Evolutionary conservation across 129 eudicot species (phyloP).

Genomic region (Chrysanthemum makinoi): DNA sequence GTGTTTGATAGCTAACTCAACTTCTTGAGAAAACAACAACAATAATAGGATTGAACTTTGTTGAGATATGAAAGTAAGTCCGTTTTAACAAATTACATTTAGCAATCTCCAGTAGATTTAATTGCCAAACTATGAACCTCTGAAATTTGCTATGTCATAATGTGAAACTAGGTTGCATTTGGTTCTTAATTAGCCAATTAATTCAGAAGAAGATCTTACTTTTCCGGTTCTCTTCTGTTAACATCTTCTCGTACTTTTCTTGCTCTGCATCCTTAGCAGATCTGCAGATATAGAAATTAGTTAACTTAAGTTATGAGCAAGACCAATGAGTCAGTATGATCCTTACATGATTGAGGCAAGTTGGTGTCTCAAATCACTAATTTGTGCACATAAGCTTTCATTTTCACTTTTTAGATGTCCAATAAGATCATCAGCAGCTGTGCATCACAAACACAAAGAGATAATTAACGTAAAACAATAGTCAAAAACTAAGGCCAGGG

Average conservation of each 20-base stretch:
- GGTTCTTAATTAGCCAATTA: not conserved
- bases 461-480: too few relatives aligned
- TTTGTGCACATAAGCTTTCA: constrained; percentile 46
- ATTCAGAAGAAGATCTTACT: constrained; percentile 41
- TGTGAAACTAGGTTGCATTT: not conserved
- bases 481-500: too few relatives aligned
- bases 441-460: constrained; percentile 38
- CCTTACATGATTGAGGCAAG: constrained; percentile 57
- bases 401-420: constrained; percentile 55
- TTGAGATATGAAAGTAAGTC: constrained; percentile 4
- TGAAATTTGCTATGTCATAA: not conserved
- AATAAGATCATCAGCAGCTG: constrained; percentile 80
- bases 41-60: not conserved
- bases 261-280: constrained; percentile 57
- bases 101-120: not conserved
- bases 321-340: constrained; percentile 9
- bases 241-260: constrained; percentile 46
- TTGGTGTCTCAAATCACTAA: constrained; percentile 56
- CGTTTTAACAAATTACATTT: not conserved
- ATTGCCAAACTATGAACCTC: too few relatives aligned
- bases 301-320: constrained; percentile 1
- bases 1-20: not conserved
- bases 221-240: constrained; percentile 66
- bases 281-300: constrained; percentile 42
- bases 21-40: not conserved